These are phyloP conservation scores for Fusarium incarnatum DNA, from an alignment of 2,329 filamentous ascomycete genomes.

Conservation along the genomic window DNA sequence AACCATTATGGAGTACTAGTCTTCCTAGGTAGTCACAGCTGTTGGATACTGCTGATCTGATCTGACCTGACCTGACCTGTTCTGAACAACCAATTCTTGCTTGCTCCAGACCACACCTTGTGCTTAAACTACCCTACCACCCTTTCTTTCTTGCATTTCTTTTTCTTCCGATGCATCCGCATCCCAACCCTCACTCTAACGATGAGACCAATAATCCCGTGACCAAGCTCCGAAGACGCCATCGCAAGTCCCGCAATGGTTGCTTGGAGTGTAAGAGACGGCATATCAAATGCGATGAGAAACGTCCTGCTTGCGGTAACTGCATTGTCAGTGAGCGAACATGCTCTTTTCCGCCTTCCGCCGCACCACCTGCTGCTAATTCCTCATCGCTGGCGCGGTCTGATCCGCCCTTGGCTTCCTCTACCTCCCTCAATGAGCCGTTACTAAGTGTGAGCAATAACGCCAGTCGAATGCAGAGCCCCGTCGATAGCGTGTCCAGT, in stretches of 20 bases:
- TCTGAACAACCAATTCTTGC: conserved; percentile 9
- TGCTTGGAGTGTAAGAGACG: conserved; percentile 56
- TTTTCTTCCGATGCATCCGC: conserved; percentile 34
- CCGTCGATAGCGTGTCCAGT: conserved; percentile 39
- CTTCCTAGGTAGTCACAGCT: background rate
- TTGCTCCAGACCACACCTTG: background rate
- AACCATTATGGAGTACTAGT: conserved; percentile 2
- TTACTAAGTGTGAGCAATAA: background rate
- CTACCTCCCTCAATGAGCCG: conserved; percentile 2
- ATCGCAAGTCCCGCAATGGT: conserved; percentile 57
- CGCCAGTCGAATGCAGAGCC: conserved; percentile 36
- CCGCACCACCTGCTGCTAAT: conserved; percentile 11
- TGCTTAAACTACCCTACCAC: background rate
- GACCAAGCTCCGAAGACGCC: conserved; percentile 51
- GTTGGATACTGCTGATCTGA: background rate
- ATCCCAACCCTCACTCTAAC: conserved; percentile 32
- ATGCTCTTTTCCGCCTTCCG: conserved; percentile 51
- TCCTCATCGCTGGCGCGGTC: conserved; percentile 19
- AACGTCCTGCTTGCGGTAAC: conserved; percentile 54
- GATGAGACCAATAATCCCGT: conserved; percentile 25
- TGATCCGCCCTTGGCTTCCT: conserved; percentile 6
- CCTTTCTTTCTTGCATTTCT: background rate
- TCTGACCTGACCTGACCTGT: background rate
- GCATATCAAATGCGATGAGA: conserved; percentile 59
- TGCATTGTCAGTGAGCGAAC: conserved; percentile 53